A percentile compares a stretch with the other conserved stretches of the same genome.
These are phyloP conservation scores for Kernera saxatilis DNA, from an alignment of 345 rosid genomes.

Conservation along the genomic window DNA sequence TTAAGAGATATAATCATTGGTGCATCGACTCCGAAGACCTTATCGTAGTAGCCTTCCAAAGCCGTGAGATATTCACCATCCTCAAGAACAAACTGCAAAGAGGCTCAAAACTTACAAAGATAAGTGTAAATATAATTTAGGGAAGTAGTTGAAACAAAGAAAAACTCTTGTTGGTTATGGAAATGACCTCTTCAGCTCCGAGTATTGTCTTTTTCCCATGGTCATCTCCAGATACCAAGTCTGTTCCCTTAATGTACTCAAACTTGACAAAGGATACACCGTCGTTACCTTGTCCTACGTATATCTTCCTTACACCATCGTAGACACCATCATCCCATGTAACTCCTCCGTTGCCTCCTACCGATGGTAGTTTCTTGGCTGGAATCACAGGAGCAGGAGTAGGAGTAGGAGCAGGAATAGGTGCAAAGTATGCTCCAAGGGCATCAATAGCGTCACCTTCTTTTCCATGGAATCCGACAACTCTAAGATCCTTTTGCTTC, in stretches of 20 bases:
- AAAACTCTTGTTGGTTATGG: neutral
- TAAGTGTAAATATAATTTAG: neutral
- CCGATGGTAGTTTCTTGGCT: neutral
- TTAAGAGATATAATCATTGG: neutral
- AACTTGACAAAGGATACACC: slow-evolving; percentile 22
- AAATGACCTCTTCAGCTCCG: slow-evolving; percentile 9
- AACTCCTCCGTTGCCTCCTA: slow-evolving; percentile 24
- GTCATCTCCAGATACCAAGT: slow-evolving; percentile 11
- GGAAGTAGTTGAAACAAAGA: neutral
- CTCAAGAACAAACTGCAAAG: slow-evolving; percentile 23
- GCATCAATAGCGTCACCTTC: slow-evolving; percentile 12
- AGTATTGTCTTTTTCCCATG: slow-evolving; percentile 24
- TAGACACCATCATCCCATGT: slow-evolving; percentile 30
- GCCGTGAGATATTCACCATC: slow-evolving; percentile 21
- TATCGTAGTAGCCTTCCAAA: slow-evolving; percentile 21
- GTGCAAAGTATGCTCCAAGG: slow-evolving; percentile 23
- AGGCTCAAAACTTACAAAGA: neutral
- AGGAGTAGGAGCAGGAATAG: neutral
- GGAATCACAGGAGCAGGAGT: neutral
- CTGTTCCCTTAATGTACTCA: slow-evolving; percentile 9
- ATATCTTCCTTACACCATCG: slow-evolving; percentile 13
- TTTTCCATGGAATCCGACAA: slow-evolving; percentile 23
- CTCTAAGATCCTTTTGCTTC: neutral
- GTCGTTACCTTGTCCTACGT: slow-evolving; percentile 8
- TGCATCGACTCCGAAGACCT: neutral